Evolutionary conservation across 371 early-diverging fungal genomes (phyloP).

Genomic region (Scutellospora calospora): DNA sequence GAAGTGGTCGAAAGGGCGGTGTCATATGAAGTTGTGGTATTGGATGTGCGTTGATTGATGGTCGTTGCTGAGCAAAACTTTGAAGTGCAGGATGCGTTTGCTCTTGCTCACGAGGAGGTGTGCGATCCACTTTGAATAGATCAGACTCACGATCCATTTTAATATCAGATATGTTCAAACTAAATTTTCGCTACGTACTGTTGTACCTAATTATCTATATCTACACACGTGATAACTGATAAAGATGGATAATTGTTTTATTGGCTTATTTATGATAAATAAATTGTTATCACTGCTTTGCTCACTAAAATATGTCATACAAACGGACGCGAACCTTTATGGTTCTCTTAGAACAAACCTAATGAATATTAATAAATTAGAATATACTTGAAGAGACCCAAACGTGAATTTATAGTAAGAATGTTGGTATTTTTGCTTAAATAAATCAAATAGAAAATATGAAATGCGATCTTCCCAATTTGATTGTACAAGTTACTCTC

Average conservation of each 20-base stretch:
- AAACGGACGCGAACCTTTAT: slow-evolving; percentile 28
- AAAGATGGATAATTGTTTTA: too few relatives aligned
- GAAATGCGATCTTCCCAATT: background rate
- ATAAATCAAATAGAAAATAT: background rate
- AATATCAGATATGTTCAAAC: too few relatives aligned
- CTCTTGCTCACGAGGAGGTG: slow-evolving; percentile 10
- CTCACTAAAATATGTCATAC: background rate
- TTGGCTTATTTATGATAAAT: too few relatives aligned
- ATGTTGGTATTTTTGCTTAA: background rate
- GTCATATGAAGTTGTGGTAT: slow-evolving; percentile 20
- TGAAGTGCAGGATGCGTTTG: background rate
- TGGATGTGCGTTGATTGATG: background rate
- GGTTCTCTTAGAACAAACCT: slow-evolving; percentile 27
- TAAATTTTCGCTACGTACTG: too few relatives aligned
- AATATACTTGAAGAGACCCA: slow-evolving; percentile 15
- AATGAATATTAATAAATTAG: background rate
- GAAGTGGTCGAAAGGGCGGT: slow-evolving; percentile 33
- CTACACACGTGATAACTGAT: too few relatives aligned
- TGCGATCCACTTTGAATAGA: background rate
- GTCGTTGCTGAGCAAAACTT: background rate
- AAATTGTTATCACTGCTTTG: too few relatives aligned
- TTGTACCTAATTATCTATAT: too few relatives aligned
- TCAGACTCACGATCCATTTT: background rate
- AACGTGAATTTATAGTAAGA: background rate
- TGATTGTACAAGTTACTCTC: too few relatives aligned